phyloP scores from a whole-genome alignment of 768 basidiomycete genomes.

The Pleurotus platypus region DNA sequence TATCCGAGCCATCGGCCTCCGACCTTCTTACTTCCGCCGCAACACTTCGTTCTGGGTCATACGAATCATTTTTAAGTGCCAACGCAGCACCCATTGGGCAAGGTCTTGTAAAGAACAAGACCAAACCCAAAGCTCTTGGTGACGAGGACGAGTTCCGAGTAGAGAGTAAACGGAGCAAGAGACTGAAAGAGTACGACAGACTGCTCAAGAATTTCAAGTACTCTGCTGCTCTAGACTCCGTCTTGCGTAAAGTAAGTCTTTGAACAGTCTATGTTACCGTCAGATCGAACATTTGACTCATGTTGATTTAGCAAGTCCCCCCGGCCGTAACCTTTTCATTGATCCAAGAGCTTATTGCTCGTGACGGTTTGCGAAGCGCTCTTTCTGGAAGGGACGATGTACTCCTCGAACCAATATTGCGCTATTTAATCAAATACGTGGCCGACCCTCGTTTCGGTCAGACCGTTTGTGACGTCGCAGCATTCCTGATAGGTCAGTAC shows the following conservation, averaged over 20 bases:
- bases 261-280: no score
- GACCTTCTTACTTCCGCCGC: conserved; percentile 30
- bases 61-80: conserved; percentile 64
- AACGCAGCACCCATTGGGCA: conserved; percentile 53
- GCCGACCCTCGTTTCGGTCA: conserved; percentile 92
- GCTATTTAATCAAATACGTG: conserved; percentile 79
- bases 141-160: conserved; percentile 77
- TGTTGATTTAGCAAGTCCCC: conserved; percentile 58
- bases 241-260: conserved; percentile 69
- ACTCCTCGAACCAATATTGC: conserved; percentile 86
- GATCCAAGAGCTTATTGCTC: conserved; percentile 88
- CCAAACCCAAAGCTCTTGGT: conserved; percentile 45
- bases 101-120: conserved; percentile 46
- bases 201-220: conserved; percentile 92
- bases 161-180: conserved; percentile 64
- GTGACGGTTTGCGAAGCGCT: conserved; percentile 84
- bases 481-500: conserved; percentile 76
- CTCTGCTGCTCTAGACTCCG: conserved; percentile 89
- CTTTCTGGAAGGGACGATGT: conserved; percentile 92
- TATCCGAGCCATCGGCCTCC: conserved; percentile 43
- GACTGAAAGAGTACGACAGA: conserved; percentile 84
- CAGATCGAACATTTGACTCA: not conserved
- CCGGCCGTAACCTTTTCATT: conserved; percentile 87
- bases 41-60: conserved; percentile 50
- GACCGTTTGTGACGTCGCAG: conserved; percentile 76